Conservation (phyloP, 306 rosid species). For the Vicia faba region DNA sequence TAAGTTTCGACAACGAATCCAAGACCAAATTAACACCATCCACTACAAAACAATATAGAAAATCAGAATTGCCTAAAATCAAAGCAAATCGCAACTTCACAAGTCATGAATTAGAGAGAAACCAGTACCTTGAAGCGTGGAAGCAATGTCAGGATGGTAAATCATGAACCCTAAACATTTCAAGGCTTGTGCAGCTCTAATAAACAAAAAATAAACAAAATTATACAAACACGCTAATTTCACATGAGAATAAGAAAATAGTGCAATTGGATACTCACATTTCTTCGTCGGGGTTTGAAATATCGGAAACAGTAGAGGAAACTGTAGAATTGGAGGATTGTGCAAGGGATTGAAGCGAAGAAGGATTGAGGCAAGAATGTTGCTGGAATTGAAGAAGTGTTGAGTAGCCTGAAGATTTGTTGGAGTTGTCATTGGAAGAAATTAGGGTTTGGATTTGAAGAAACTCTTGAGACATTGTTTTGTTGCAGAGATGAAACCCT, state of each 20-base stretch:
- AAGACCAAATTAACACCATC: conserved; percentile 59
- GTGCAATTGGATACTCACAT: conserved; percentile 43
- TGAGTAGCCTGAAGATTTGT: conserved; percentile 64
- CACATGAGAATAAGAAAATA: background rate
- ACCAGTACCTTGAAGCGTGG: conserved; percentile 52
- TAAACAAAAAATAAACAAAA: background rate
- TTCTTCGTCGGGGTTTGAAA: conserved; percentile 65
- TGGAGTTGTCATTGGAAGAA: conserved; percentile 44
- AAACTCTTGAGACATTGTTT: conserved; percentile 57
- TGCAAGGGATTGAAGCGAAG: conserved; percentile 55
- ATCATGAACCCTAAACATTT: conserved; percentile 87
- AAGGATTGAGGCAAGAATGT: conserved; percentile 43
- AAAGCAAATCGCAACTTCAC: background rate
- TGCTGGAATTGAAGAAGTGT: conserved; percentile 66
- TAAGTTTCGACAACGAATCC: conserved; percentile 57
- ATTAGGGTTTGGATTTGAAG: conserved; percentile 50
- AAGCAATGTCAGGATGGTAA: conserved; percentile 63
- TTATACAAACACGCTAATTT: background rate
- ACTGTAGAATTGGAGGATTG: conserved; percentile 42
- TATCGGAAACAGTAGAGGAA: conserved; percentile 47
- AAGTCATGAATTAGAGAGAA: background rate
- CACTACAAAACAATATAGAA: conserved; percentile 42
- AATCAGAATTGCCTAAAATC: background rate
- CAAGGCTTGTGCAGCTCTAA: conserved; percentile 74
- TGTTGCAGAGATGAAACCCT: conserved; percentile 32